phyloP scores from a whole-genome alignment of 768 basidiomycete genomes.

The Wakefieldia striispora region DNA sequence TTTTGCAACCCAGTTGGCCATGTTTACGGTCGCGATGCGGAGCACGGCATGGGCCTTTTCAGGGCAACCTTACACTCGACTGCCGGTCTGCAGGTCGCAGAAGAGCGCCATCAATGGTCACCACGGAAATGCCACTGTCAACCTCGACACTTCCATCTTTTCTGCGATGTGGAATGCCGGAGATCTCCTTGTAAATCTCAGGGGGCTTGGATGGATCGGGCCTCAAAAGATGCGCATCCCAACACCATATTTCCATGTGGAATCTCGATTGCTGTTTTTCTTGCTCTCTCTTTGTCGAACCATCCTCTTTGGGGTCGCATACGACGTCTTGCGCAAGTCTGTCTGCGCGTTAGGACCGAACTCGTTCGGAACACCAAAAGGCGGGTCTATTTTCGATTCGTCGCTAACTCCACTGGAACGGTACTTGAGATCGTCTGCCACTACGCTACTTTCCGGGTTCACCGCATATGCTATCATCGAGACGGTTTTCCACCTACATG shows the following conservation, averaged over 20 bases:
- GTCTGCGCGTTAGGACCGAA: slow-evolving; percentile 34
- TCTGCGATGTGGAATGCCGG: slow-evolving; percentile 28
- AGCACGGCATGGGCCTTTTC: slow-evolving; percentile 21
- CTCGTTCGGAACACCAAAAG: slow-evolving; percentile 35
- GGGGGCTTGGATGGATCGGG: slow-evolving; percentile 30
- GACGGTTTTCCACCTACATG: slow-evolving; percentile 38
- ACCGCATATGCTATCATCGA: slow-evolving; percentile 47
- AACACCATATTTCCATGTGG: slow-evolving; percentile 9
- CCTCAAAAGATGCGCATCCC: slow-evolving; percentile 13
- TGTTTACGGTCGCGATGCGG: slow-evolving; percentile 27
- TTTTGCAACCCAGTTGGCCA: slow-evolving; percentile 12
- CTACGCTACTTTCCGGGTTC: slow-evolving; percentile 45
- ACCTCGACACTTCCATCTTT: slow-evolving; percentile 1
- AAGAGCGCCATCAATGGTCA: not conserved
- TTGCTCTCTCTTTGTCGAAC: slow-evolving; percentile 14
- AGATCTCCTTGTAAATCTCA: slow-evolving; percentile 24
- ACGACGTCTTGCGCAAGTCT: slow-evolving; percentile 2
- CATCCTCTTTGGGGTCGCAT: not conserved
- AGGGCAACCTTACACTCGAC: slow-evolving; percentile 10
- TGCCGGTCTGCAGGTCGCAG: slow-evolving; percentile 3
- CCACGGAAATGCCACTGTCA: not conserved
- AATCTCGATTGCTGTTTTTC: slow-evolving; percentile 20
- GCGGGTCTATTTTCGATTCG: slow-evolving; percentile 39
- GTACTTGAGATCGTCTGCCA: slow-evolving; percentile 41
- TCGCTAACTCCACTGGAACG: slow-evolving; percentile 31